These are phyloP conservation scores for Fomitopsis palustris DNA, from an alignment of 1,284 basidiomycete genomes.

Conservation along the genomic window DNA sequence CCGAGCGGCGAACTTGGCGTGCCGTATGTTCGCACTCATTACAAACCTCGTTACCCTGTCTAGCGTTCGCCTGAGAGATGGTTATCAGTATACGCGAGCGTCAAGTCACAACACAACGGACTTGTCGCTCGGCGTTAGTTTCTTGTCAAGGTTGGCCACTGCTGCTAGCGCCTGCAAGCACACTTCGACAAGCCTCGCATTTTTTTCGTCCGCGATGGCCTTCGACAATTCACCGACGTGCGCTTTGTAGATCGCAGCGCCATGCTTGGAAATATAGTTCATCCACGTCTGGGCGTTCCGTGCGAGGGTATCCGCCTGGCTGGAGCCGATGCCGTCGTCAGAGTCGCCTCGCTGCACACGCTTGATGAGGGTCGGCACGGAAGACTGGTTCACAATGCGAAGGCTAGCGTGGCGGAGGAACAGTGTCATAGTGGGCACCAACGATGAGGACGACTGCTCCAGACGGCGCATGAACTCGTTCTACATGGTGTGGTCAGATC, in stretches of 20 bases:
- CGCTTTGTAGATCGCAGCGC: conserved; percentile 68
- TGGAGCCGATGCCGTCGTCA: conserved; percentile 29
- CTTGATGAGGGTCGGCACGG: conserved; percentile 76
- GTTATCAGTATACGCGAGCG: background rate
- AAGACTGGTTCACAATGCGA: conserved; percentile 81
- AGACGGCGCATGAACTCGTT: conserved; percentile 76
- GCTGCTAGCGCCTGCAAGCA: conserved; percentile 76
- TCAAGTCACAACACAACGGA: conserved; percentile 34
- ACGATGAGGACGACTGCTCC: conserved; percentile 62
- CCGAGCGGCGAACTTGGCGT: conserved; percentile 88
- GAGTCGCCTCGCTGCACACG: conserved; percentile 50
- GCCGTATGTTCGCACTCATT: conserved; percentile 56
- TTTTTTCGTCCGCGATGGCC: conserved; percentile 64
- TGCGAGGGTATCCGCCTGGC: conserved; percentile 34
- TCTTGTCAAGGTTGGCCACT: conserved; percentile 56
- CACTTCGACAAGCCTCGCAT: conserved; percentile 58
- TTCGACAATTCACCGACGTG: conserved; percentile 78
- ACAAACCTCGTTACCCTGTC: conserved; percentile 67
- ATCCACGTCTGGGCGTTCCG: conserved; percentile 50
- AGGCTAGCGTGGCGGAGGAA: conserved; percentile 73
- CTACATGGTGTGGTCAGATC: conserved; percentile 31
- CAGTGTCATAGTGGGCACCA: conserved; percentile 68
- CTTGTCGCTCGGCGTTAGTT: conserved; percentile 62
- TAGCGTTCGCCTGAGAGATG: conserved; percentile 48
- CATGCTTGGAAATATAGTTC: conserved; percentile 72